Conservation (phyloP, 371 early-diverging fungal species). For the Syncephalastrum sp. region DNA sequence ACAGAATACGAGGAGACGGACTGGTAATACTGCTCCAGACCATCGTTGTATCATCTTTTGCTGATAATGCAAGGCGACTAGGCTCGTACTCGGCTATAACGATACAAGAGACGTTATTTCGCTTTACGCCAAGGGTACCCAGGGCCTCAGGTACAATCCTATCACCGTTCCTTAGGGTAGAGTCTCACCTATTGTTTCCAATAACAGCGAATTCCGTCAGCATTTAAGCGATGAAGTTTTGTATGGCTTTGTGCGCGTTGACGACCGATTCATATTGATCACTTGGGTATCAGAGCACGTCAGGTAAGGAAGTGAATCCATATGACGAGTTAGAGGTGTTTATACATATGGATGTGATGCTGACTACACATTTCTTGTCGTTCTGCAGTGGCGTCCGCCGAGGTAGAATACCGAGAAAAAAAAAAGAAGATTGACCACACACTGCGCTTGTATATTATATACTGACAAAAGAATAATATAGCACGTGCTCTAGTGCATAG, state of each 20-base stretch:
- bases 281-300: slow-evolving; percentile 70
- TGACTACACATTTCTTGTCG: slow-evolving; percentile 5
- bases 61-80: slow-evolving; percentile 12
- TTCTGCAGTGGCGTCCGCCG: slow-evolving; percentile 58
- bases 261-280: slow-evolving; percentile 61
- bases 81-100: slow-evolving; percentile 71
- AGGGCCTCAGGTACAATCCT: slow-evolving; percentile 48
- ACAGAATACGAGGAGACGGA: slow-evolving; percentile 51
- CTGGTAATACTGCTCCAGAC: slow-evolving; percentile 42
- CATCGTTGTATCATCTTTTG: background rate
- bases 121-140: slow-evolving; percentile 58
- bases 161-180: background rate
- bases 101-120: slow-evolving; percentile 69
- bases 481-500: slow-evolving; percentile 75
- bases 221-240: slow-evolving; percentile 64
- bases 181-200: background rate
- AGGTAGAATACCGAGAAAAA: slow-evolving; percentile 30
- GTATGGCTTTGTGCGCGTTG: slow-evolving; percentile 64
- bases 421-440: background rate
- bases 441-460: background rate
- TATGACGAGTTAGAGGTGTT: background rate
- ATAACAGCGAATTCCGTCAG: slow-evolving; percentile 51
- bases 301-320: slow-evolving; percentile 39
- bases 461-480: slow-evolving; percentile 14
- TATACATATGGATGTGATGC: background rate